Evolutionary conservation across 768 basidiomycete genomes (phyloP), one percentile per base, ranked within the genome.

Genomic region (Myochromella boudieri): DNA sequence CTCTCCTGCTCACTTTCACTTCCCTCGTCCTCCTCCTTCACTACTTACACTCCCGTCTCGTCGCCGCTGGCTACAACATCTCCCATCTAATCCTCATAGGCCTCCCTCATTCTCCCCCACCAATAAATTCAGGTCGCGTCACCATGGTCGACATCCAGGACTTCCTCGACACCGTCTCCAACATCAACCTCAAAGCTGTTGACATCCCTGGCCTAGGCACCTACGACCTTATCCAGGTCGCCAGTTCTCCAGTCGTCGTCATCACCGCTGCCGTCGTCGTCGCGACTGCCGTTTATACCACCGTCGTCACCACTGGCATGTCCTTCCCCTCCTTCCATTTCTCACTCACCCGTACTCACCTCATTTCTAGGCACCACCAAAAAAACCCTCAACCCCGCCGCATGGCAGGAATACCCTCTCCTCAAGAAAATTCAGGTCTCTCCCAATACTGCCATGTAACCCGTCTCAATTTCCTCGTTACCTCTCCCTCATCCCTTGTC

Each of bases 401-500:
- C 74, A 46, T 99, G 93, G 88, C 77, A 87, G 57, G 75, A 85
- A 53, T 97, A 91, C 71, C 77, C 87, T 21, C 80, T 99, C 47
- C 68, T 72, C 44, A 78, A 90, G 57, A 97, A 95, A 68, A 84
- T 81, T 37, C 71, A 81, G 57, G 76, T 98, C 44, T 97, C 95
- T 6, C 91, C 89, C 53, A 99, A 99, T 70, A 99, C 97, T 29
- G 95, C 97, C 60, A 77, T 93, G 92, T 97, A 53, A 48, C 85
- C 66, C 28, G 31, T 34, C 27, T 18, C 36, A 24, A 29, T 36
- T n/a, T 37, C 34, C 18, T 21, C 8, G 15, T 46, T 41, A 37
- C 24, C 46, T 34, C 38, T 12, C 10, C 14, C 39, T 15, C 32
- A 42, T 3, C 36, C 8, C 9, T 21, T 22, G 12, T 42, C 36